phyloP scores from a whole-genome alignment of 495 filamentous ascomycete species.

The Neurospora pannonica region DNA sequence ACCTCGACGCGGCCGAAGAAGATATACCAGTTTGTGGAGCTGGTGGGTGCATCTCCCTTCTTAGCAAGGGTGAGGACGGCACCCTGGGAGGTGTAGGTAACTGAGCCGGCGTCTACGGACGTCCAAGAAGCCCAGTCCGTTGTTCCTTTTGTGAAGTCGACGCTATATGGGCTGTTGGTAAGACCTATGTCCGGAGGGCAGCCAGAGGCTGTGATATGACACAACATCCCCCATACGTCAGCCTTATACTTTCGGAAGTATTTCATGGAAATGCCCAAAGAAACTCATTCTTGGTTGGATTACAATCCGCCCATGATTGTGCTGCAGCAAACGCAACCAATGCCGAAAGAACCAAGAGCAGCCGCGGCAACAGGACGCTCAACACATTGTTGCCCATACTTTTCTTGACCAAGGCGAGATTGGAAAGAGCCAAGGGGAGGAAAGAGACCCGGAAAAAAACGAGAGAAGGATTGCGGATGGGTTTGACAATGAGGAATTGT shows the following conservation, averaged over 20 bases:
- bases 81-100: conserved; percentile 54
- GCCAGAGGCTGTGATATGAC: neutral
- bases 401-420: neutral
- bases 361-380: neutral
- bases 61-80: conserved; percentile 64
- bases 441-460: neutral
- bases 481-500: too few species aligned
- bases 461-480: neutral
- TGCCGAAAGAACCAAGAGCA: neutral
- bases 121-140: conserved; percentile 51
- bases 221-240: neutral
- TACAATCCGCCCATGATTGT: conserved; percentile 9
- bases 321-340: neutral
- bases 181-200: conserved; percentile 11
- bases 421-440: conserved; percentile 3
- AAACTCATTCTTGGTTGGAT: conserved; percentile 5
- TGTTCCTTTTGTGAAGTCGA: conserved; percentile 53
- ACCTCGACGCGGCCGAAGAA: conserved; percentile 67
- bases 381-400: neutral
- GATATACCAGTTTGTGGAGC: conserved; percentile 60
- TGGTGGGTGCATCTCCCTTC: conserved; percentile 64
- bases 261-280: neutral
- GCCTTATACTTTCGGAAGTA: neutral
- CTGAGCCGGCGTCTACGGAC: conserved; percentile 42
- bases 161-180: conserved; percentile 25